Conservation (phyloP, 805 yeast species). For the Ogataea ganodermae region DNA sequence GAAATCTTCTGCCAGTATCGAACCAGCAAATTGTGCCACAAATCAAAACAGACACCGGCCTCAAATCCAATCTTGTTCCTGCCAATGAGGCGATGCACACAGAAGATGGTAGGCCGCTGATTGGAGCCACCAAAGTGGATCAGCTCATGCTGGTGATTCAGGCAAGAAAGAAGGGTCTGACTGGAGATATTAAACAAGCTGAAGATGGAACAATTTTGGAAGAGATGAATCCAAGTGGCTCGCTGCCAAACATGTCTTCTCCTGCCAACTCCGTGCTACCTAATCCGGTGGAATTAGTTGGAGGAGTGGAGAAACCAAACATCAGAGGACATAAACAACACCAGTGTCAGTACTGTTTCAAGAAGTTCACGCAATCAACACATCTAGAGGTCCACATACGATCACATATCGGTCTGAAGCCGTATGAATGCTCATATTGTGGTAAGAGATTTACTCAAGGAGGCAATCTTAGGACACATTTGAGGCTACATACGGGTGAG, state of each 20-base stretch:
- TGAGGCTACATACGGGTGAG: conserved; percentile 87
- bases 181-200: conserved; percentile 61
- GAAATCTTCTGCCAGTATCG: conserved; percentile 1
- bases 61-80: conserved; percentile 38
- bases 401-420: conserved; percentile 84
- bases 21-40: conserved; percentile 12
- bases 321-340: conserved; percentile 51
- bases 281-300: conserved; percentile 65
- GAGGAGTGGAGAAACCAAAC: conserved; percentile 73
- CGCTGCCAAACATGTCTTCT: conserved; percentile 6
- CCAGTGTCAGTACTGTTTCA: conserved; percentile 76
- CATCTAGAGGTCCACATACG: conserved; percentile 88
- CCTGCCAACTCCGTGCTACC: conserved; percentile 47
- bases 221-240: conserved; percentile 28
- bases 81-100: conserved; percentile 48
- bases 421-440: conserved; percentile 78
- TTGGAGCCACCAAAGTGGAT: conserved; percentile 90
- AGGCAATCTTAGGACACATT: conserved; percentile 84
- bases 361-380: conserved; percentile 84
- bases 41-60: conserved; percentile 10
- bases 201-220: conserved; percentile 72
- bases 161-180: conserved; percentile 77
- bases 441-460: conserved; percentile 86
- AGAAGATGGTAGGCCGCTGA: conserved; percentile 66
- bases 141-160: conserved; percentile 89